Conservation (phyloP, 1,284 basidiomycete genomes). For the Athelia psychrophila region DNA sequence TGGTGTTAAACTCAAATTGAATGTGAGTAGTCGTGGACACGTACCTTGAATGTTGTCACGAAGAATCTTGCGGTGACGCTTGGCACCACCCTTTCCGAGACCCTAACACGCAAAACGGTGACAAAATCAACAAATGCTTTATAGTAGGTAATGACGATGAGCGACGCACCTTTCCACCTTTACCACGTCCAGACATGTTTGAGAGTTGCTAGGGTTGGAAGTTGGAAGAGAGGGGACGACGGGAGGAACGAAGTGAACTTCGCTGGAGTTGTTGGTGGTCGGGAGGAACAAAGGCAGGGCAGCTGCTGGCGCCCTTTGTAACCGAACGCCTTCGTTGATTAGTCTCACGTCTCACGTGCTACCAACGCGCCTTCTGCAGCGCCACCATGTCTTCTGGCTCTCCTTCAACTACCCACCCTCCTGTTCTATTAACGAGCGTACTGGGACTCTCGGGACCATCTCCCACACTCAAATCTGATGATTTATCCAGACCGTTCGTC, state of each 20-base stretch:
- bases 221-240: background rate
- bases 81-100: slow-evolving; percentile 55
- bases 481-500: slow-evolving; percentile 47
- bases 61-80: slow-evolving; percentile 64
- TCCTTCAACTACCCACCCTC: slow-evolving; percentile 11
- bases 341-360: slow-evolving; percentile 3
- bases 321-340: slow-evolving; percentile 1
- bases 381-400: background rate
- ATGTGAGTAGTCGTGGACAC: slow-evolving; percentile 1
- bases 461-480: background rate
- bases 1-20: no score
- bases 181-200: slow-evolving; percentile 43
- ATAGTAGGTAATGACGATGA: background rate
- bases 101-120: slow-evolving; percentile 31
- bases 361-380: background rate
- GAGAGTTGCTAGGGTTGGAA: slow-evolving; percentile 1
- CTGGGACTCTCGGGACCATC: slow-evolving; percentile 16
- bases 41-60: slow-evolving; percentile 67
- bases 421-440: slow-evolving; percentile 22
- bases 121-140: background rate
- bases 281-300: slow-evolving; percentile 9
- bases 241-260: slow-evolving; percentile 1
- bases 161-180: slow-evolving; percentile 35
- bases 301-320: slow-evolving; percentile 14
- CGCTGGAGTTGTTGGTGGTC: slow-evolving; percentile 11